Percentiles rank a stretch among this genome's conserved stretches.
These are phyloP conservation scores for Pseudogymnoascus sp. DNA, from an alignment of 2,329 filamentous ascomycete species.

Conservation along the genomic window DNA sequence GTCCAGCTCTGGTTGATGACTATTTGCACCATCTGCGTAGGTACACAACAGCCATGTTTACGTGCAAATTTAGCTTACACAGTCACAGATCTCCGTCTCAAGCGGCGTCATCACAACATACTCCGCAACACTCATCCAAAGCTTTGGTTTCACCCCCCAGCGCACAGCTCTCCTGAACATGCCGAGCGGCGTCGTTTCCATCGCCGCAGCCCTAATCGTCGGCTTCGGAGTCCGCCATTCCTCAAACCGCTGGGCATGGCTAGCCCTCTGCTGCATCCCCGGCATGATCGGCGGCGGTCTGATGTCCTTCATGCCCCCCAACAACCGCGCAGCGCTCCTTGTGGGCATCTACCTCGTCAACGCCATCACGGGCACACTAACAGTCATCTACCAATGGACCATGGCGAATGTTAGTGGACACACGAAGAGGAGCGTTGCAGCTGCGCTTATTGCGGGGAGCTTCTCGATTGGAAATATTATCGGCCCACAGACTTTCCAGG, in stretches of 20 bases:
- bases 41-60: neutral
- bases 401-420: slow-evolving; percentile 40
- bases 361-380: slow-evolving; percentile 38
- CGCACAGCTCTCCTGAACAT: slow-evolving; percentile 45
- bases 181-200: slow-evolving; percentile 44
- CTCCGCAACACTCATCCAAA: slow-evolving; percentile 29
- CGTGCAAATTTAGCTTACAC: slow-evolving; percentile 37
- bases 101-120: slow-evolving; percentile 49
- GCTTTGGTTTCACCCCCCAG: slow-evolving; percentile 38
- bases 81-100: slow-evolving; percentile 36
- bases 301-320: slow-evolving; percentile 43
- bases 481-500: slow-evolving; percentile 54
- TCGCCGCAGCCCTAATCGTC: slow-evolving; percentile 42
- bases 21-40: neutral
- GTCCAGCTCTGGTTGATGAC: slow-evolving; percentile 26
- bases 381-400: slow-evolving; percentile 45
- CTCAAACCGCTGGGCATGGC: slow-evolving; percentile 43
- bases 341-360: slow-evolving; percentile 46
- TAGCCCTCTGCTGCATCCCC: slow-evolving; percentile 40
- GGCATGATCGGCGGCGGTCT: slow-evolving; percentile 31
- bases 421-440: slow-evolving; percentile 42
- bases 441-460: slow-evolving; percentile 50
- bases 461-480: slow-evolving; percentile 53
- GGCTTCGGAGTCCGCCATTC: slow-evolving; percentile 38
- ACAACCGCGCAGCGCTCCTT: slow-evolving; percentile 38